Conservation (phyloP, 345 rosid species). For the Cardiospermum halicacabum region DNA sequence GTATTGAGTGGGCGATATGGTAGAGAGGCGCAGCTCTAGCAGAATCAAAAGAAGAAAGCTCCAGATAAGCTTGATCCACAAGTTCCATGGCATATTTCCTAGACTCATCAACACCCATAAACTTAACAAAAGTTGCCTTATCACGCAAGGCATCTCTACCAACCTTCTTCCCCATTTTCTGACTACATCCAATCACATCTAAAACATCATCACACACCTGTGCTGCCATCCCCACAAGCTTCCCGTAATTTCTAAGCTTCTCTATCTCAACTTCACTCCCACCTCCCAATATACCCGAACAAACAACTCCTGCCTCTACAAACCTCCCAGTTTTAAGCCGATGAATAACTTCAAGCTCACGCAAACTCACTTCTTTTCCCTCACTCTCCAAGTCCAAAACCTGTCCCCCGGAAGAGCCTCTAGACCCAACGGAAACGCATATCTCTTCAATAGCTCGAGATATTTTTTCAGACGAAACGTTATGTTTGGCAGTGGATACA, state of each 20-base stretch:
- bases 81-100: conserved; percentile 20
- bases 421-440: conserved; percentile 37
- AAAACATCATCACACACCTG: conserved; percentile 34
- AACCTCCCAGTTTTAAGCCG: conserved; percentile 31
- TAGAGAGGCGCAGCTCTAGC: conserved; percentile 24
- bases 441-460: conserved; percentile 39
- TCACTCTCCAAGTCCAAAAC: conserved; percentile 40
- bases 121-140: conserved; percentile 30
- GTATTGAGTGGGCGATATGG: conserved; percentile 14
- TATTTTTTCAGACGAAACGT: conserved; percentile 28
- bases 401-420: conserved; percentile 52
- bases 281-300: conserved; percentile 32
- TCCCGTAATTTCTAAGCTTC: conserved; percentile 27
- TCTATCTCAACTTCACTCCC: conserved; percentile 21
- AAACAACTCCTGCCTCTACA: conserved; percentile 29
- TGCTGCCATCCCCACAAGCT: conserved; percentile 23
- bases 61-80: conserved; percentile 23
- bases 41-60: conserved; percentile 24
- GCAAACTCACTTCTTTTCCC: conserved; percentile 29
- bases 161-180: conserved; percentile 30
- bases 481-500: conserved; percentile 18
- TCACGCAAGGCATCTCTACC: conserved; percentile 25
- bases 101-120: conserved; percentile 31
- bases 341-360: conserved; percentile 30
- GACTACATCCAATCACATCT: conserved; percentile 26